Conservation (phyloP, 257 asterid species). For the Nicotiana sylvestris region DNA sequence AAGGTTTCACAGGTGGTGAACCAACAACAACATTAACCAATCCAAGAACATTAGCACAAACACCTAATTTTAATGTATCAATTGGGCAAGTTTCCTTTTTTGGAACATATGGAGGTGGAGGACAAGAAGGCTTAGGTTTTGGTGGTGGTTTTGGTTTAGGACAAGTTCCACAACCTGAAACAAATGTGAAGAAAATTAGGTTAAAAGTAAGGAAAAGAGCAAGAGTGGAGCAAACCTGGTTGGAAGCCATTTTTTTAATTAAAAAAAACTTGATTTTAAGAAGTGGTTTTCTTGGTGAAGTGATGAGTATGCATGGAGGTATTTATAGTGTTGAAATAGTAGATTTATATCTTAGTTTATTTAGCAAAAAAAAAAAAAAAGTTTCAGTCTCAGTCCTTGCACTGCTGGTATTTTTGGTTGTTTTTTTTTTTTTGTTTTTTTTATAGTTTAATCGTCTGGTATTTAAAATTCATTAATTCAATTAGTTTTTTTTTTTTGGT, state of each 20-base stretch:
- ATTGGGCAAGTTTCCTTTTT: conserved; percentile 5
- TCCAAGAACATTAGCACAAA: conserved; percentile 14
- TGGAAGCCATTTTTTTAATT: background rate
- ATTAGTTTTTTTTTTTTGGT: no score
- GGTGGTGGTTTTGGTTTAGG: conserved; percentile 13
- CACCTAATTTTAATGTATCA: conserved; percentile 15
- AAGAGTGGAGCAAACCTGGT: background rate
- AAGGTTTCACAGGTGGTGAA: conserved; percentile 15
- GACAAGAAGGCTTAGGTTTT: conserved; percentile 11
- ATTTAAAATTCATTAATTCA: no score
- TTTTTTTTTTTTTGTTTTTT: no score
- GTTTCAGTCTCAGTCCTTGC: no score
- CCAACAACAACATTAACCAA: conserved; percentile 14
- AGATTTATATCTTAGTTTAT: background rate
- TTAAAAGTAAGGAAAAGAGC: conserved; percentile 10
- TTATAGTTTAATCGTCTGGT: no score
- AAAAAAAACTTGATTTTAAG: background rate
- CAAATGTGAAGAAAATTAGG: conserved; percentile 11
- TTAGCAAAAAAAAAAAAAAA: no score
- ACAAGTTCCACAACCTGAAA: conserved; percentile 7
- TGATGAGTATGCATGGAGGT: background rate
- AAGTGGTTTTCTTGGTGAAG: background rate
- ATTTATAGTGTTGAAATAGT: conserved; percentile 3
- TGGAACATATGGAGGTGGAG: background rate
- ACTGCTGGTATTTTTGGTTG: no score